Evolutionary conservation across 306 rosid genomes (phyloP).

Genomic region (Spatholobus suberectus): DNA sequence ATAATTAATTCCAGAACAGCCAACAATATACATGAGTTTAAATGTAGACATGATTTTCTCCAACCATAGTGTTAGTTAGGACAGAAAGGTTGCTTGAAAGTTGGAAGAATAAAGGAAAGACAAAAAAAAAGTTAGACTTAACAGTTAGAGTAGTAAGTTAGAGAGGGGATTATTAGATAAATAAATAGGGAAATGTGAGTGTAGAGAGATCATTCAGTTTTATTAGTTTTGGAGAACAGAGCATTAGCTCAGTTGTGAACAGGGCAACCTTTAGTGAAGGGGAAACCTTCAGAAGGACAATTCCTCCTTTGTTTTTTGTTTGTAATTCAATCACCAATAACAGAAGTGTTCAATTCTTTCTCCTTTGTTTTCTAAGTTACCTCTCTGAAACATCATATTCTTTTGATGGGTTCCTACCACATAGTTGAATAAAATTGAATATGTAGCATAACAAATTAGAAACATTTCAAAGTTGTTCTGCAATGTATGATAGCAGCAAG

Average conservation of each 20-base stretch:
- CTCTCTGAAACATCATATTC: neutral
- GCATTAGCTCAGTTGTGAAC: neutral
- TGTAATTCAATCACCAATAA: neutral
- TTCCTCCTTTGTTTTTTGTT: neutral
- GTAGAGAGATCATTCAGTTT: neutral
- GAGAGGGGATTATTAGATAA: neutral
- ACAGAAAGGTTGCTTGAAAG: neutral
- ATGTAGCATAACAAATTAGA: neutral
- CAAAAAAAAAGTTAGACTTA: neutral
- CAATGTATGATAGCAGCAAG: constrained; percentile 33
- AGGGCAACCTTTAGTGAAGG: neutral
- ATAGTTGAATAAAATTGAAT: constrained; percentile 17
- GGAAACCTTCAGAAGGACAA: neutral
- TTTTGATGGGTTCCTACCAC: neutral
- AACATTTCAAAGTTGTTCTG: constrained; percentile 27
- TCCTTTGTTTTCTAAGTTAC: neutral
- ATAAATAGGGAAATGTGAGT: neutral
- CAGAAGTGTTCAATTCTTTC: neutral
- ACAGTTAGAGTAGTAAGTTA: neutral
- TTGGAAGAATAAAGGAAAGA: neutral
- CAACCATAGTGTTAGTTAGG: neutral
- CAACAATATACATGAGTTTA: constrained; percentile 20
- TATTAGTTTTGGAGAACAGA: neutral
- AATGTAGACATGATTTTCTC: constrained; percentile 18
- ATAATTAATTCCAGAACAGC: constrained; percentile 14